These are phyloP conservation scores for Adansonia madagascariensis DNA, from an alignment of 441 rosid species.

Conservation along the genomic window DNA sequence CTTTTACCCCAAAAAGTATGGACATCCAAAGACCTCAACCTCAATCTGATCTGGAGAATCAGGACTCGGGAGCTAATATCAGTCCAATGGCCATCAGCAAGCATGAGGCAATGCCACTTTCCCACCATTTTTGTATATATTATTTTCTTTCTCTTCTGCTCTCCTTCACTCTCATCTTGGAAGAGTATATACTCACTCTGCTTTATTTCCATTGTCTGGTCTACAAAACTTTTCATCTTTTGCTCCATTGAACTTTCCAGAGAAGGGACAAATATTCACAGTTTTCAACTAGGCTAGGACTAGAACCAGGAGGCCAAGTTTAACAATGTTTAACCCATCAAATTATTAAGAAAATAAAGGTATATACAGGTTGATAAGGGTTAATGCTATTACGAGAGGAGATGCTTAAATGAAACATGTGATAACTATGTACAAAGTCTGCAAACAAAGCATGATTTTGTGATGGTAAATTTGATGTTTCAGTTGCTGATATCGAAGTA, in stretches of 20 bases:
- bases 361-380: conserved; percentile 37
- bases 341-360: conserved; percentile 18
- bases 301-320: background rate
- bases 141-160: too few species aligned
- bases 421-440: conserved; percentile 43
- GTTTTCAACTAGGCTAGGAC: background rate
- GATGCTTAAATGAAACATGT: conserved; percentile 19
- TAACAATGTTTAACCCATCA: background rate
- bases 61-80: too few species aligned
- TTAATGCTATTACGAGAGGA: conserved; percentile 34
- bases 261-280: background rate
- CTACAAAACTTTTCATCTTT: background rate
- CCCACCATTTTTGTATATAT: background rate
- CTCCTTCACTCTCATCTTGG: background rate
- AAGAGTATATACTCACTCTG: too few species aligned
- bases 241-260: background rate
- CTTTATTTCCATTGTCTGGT: background rate
- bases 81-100: background rate
- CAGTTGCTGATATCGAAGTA: conserved; percentile 76
- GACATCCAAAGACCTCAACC: too few species aligned
- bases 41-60: too few species aligned
- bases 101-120: background rate
- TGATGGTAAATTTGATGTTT: conserved; percentile 30
- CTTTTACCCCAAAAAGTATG: too few species aligned
- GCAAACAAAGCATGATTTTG: conserved; percentile 23